Base-by-base conservation (phyloP, 2,329 filamentous ascomycete species). In the Dryadomyces quercus-mongolicae region DNA sequence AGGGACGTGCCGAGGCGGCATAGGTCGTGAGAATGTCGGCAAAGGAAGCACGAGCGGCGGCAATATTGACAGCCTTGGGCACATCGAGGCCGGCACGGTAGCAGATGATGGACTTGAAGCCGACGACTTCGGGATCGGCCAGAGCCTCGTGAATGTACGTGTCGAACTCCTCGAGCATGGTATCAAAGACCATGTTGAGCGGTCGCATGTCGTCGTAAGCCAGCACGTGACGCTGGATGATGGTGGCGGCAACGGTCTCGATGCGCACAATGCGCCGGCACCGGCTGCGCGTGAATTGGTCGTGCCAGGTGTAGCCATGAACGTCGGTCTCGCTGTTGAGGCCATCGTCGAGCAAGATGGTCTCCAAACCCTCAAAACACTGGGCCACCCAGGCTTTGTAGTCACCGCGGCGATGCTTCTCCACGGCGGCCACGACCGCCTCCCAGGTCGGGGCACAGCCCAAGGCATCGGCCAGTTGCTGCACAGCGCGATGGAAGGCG, bases 51-150 rank as follows among this genome's bases (percentile, higher is more conserved):
- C 71, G 61, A 0, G 70, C 68, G 0, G 62, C 71, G 1, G 72
- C 70, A 1, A 73, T 65, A 53, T 75, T 69, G 8, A 74, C 64
- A n/a, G 62, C 59, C 9, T 59, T 58, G 0, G 76, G 69, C 16
- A 92, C 72, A 43, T 79, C 77, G 6, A 91, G 72, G 0, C 88
- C 88, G 0, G 83, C 87, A 15, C 88, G 78, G 65, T 93, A 93
- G 68, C 88, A 92, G 54, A 94, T 80, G 50, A 91, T 81, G 1
- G 83, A 87, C 67, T 94, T 93, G 75, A 94, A 94, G 2, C 79
- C 88, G 1, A 81, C 86, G 2, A 94, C 82, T 18, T 83, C 76
- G 0, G 78, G 70, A 62, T 93, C 83, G 0, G 73, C 70, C 25
- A 90, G 73, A 2, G 80, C 76, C 1, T 73, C 67, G 12, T 69